A percentile compares a stretch with the other conserved stretches of the same genome.
phyloP scores from a whole-genome alignment of 306 rosid genomes.

The Nissolia schottii region DNA sequence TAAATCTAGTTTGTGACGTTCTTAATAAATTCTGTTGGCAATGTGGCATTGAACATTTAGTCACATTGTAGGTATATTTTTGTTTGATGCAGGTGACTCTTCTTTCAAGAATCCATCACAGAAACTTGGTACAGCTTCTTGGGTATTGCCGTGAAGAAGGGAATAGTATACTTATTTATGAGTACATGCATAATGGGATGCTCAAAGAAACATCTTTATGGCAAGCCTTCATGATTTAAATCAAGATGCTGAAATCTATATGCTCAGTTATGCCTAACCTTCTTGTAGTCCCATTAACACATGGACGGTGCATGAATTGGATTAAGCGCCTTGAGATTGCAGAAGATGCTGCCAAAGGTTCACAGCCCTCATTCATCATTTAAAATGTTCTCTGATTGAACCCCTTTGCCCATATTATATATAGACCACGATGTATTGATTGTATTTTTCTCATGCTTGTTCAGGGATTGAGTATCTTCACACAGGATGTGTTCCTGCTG shows the following conservation, averaged over 20 bases:
- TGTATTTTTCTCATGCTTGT: too few relatives aligned
- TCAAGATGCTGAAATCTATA: slow-evolving; percentile 3
- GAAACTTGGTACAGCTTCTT: slow-evolving; percentile 91
- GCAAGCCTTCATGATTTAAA: slow-evolving; percentile 43
- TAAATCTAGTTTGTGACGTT: too few relatives aligned
- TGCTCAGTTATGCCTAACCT: slow-evolving; percentile 15
- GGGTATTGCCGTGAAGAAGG: slow-evolving; percentile 88
- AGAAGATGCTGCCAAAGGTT: slow-evolving; percentile 96
- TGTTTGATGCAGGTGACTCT: slow-evolving; percentile 71
- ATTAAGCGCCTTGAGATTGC: slow-evolving; percentile 94
- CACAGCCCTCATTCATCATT: not conserved
- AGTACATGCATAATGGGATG: slow-evolving; percentile 98
- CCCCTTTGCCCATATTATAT: too few relatives aligned
- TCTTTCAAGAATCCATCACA: slow-evolving; percentile 95
- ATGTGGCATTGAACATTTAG: slow-evolving; percentile 1
- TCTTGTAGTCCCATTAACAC: slow-evolving; percentile 62
- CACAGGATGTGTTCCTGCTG: slow-evolving; percentile 29
- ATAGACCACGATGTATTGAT: too few relatives aligned
- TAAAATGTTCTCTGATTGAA: too few relatives aligned
- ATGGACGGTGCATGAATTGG: slow-evolving; percentile 71
- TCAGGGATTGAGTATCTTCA: slow-evolving; percentile 69
- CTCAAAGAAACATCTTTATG: slow-evolving; percentile 98
- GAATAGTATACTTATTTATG: slow-evolving; percentile 80
- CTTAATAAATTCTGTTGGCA: not conserved
- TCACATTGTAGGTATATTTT: slow-evolving; percentile 7